A percentile compares a stretch with the other conserved stretches of the same genome.
Conservation (phyloP, 192 early-diverging fungal species). For the Jimgerdemannia flammicorona region DNA sequence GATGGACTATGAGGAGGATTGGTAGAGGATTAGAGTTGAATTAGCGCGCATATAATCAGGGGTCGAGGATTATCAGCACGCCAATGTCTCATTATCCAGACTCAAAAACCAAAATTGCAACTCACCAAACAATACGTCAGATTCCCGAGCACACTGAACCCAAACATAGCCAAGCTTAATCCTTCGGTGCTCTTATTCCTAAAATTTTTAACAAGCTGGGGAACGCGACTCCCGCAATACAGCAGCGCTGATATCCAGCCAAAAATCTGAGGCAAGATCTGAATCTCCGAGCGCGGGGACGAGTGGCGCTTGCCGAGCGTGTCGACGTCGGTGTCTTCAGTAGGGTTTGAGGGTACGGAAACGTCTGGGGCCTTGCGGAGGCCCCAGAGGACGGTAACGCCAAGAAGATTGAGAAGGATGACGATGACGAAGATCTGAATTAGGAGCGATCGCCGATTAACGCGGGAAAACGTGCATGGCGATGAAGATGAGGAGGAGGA, state of each 20-base stretch:
- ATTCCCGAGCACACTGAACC: slow-evolving; percentile 80
- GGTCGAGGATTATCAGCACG: not conserved
- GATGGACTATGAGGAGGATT: slow-evolving; percentile 62
- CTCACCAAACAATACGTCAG: slow-evolving; percentile 46
- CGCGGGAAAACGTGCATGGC: too few relatives aligned
- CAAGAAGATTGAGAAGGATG: not conserved
- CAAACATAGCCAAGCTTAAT: slow-evolving; percentile 78
- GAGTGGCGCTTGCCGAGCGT: not conserved
- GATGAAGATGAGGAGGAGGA: not conserved
- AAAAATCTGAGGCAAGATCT: slow-evolving; percentile 54
- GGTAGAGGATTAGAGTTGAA: not conserved
- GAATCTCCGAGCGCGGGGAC: slow-evolving; percentile 3
- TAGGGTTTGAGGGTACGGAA: not conserved
- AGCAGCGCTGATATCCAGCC: slow-evolving; percentile 72
- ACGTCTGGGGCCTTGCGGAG: not conserved
- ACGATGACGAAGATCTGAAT: not conserved
- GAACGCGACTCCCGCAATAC: slow-evolving; percentile 71
- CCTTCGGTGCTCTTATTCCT: slow-evolving; percentile 70
- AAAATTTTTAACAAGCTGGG: slow-evolving; percentile 82
- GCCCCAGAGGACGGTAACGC: not conserved
- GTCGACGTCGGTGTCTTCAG: not conserved
- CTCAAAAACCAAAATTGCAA: not conserved
- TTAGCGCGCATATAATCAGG: not conserved
- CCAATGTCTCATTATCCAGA: not conserved
- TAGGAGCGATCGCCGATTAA: not conserved